Base-by-base conservation (phyloP, 2,329 filamentous ascomycete genomes). In the Colletotrichum eleusines region DNA sequence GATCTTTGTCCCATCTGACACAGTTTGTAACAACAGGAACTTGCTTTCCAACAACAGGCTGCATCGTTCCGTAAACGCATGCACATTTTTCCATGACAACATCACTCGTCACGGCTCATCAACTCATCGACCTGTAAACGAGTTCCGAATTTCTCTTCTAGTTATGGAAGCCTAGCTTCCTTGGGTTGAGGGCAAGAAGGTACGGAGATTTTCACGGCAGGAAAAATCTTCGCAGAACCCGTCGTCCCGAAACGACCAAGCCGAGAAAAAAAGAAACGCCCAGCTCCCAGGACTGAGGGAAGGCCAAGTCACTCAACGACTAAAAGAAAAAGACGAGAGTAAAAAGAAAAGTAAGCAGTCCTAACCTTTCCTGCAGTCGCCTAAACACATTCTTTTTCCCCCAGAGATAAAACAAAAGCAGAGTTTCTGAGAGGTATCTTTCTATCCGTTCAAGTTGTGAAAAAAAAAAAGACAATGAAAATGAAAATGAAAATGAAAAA, bases 181-280 rank as follows among this genome's bases (percentile, higher is more conserved):
- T n/a, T 26, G 46, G 38, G 23, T 31, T 31, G 23, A 53, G 64
- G 46, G 38, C 23, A 48, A 14, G 31, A 7, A 5, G 31, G 18
- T 44, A 23, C 42, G 62, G 16, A 58, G 0, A 57, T 53, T 51
- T 59, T n/a, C 26, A 26, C 55, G 64, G 53, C 31, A 63, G 58
- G 42, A 48, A 35, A 38, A 12, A 62, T 40, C 44, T 58, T 55
- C 31, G 53, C 57, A 42, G 16, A 51, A 55, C 33, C 65, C 31
- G 38, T 59, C 16, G 44, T 28, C 64, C 53, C 58, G 38, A 68
- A 68, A 68, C 59, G 35, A 46, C 48, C 16, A 18, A 59, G 64
- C 35, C 26, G 68, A n/a, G 51, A 60, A 68, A 60, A 68, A 68
- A 71, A 71, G 66, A 44, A 51, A 50, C 50, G 23, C 11, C 58